These are phyloP conservation scores for Fusarium lateritium DNA, from an alignment of 2,329 filamentous ascomycete species.

Conservation along the genomic window DNA sequence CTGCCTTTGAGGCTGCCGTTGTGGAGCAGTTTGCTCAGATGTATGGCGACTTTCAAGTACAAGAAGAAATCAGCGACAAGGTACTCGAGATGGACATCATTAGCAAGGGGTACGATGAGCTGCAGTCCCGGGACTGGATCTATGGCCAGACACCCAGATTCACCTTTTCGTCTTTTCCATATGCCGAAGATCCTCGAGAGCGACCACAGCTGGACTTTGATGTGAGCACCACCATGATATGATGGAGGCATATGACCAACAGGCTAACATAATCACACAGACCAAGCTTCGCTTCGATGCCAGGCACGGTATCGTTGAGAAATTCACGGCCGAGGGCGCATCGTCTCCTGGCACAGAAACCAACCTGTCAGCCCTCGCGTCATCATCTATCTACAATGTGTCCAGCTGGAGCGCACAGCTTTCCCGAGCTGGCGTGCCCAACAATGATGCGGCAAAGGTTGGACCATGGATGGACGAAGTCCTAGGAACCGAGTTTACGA, in stretches of 20 bases:
- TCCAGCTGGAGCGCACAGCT: slow-evolving; percentile 48
- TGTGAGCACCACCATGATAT: slow-evolving; percentile 52
- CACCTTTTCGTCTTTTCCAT: slow-evolving; percentile 74
- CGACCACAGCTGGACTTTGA: slow-evolving; percentile 65
- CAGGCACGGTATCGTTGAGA: slow-evolving; percentile 56
- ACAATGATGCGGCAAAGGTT: slow-evolving; percentile 41
- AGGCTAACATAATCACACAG: slow-evolving; percentile 38
- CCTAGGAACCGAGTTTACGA: slow-evolving; percentile 52
- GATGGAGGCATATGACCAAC: not conserved
- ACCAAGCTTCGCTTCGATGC: slow-evolving; percentile 55
- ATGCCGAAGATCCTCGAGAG: slow-evolving; percentile 70
- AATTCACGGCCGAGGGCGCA: slow-evolving; percentile 49
- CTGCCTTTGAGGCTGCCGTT: slow-evolving; percentile 68
- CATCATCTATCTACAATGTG: slow-evolving; percentile 45
- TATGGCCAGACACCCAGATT: slow-evolving; percentile 91
- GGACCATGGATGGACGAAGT: slow-evolving; percentile 53
- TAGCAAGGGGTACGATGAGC: slow-evolving; percentile 51
- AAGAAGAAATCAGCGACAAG: slow-evolving; percentile 64
- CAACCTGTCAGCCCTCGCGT: slow-evolving; percentile 32
- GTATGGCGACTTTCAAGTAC: slow-evolving; percentile 67
- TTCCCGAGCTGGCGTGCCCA: slow-evolving; percentile 45
- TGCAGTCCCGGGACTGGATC: slow-evolving; percentile 78
- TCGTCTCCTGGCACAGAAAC: slow-evolving; percentile 21
- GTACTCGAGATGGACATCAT: slow-evolving; percentile 66
- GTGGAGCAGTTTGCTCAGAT: slow-evolving; percentile 75